Evolutionary conservation across 371 early-diverging fungal genomes (phyloP), one percentile per base, ranked within the genome.

Genomic region (Rhizopus stolonifer): DNA sequence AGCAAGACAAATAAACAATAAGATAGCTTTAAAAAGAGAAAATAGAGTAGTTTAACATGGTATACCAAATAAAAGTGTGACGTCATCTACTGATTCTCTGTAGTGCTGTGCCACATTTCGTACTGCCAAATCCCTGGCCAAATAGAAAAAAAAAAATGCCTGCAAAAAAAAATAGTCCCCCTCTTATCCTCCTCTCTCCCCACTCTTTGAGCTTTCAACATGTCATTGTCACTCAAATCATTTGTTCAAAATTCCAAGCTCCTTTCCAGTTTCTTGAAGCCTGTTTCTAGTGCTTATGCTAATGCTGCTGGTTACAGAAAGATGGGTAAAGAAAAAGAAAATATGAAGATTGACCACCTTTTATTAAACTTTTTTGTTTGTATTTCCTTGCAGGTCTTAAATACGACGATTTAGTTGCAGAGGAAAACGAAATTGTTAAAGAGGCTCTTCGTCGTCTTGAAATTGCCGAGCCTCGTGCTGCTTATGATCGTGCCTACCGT

Each of bases 361-460:
- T n/a, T n/a, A n/a, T n/a, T n/a, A n/a, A n/a, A n/a, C n/a, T n/a
- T n/a, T n/a, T n/a, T n/a, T n/a, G 1, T 7, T 3, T 23, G 29
- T 15, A 10, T 7, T 17, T 33, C 22, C 50, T 39, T 48, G 3
- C 56, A 91, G 98, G 98, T 64, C 81, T 96, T 48, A 79, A 84
- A 40, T 91, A 88, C 64, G 98, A 98, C 79, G 98, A 98, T 70
- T 70, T 96, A 54, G 73, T 95, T 71, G 81, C 85, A 44, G 94
- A 94, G 53, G 96, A 98, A 69, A 86, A 77, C 47, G 85, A 83
- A 18, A 66, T 91, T 33, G 88, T 91, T 39, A 80, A 87, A 66
- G 92, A 93, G 72, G 98, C 98, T 24, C 69, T 98, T 49, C 79
- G 87, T 58, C 89, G 98, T 40, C 80, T 98, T 24, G 83, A 89